Percentiles rank a stretch among this genome's conserved stretches.
These are phyloP conservation scores for Xylariales sp. DNA, from an alignment of 2,329 filamentous ascomycete species.

Conservation along the genomic window DNA sequence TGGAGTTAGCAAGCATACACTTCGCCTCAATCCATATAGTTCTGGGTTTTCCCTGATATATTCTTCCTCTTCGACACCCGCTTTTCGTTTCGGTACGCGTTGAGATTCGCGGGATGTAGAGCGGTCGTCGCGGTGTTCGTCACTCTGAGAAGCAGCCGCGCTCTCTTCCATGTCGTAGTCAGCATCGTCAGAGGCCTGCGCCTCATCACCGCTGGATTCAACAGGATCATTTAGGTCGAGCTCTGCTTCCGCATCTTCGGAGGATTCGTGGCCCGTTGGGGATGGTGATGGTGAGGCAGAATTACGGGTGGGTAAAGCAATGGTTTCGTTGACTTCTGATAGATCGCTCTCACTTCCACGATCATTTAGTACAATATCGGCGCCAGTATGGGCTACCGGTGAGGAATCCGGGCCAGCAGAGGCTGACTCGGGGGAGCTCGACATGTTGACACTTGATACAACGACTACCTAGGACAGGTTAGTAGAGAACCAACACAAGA, in stretches of 20 bases:
- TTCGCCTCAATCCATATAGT: slow-evolving; percentile 92
- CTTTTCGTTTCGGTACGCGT: slow-evolving; percentile 78
- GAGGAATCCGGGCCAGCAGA: slow-evolving; percentile 75
- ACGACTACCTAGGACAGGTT: slow-evolving; percentile 68
- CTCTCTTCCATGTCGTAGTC: slow-evolving; percentile 82
- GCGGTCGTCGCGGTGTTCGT: slow-evolving; percentile 62
- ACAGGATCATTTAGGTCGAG: slow-evolving; percentile 51
- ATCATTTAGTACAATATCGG: slow-evolving; percentile 53
- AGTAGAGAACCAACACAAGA: slow-evolving; percentile 51
- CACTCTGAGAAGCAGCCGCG: slow-evolving; percentile 60
- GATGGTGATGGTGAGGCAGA: slow-evolving; percentile 60
- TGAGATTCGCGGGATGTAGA: slow-evolving; percentile 79
- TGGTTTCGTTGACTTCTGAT: slow-evolving; percentile 75
- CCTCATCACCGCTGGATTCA: slow-evolving; percentile 60
- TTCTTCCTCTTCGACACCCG: slow-evolving; percentile 76
- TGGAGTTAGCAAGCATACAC: slow-evolving; percentile 68
- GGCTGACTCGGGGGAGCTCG: slow-evolving; percentile 70
- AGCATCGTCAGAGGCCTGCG: slow-evolving; percentile 71
- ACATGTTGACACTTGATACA: slow-evolving; percentile 65
- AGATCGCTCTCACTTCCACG: slow-evolving; percentile 77
- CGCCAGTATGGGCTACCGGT: slow-evolving; percentile 61
- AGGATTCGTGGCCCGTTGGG: slow-evolving; percentile 50
- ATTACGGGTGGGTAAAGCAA: slow-evolving; percentile 55
- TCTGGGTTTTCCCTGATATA: slow-evolving; percentile 93
- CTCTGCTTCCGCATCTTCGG: slow-evolving; percentile 52